A percentile compares a stretch with the other conserved stretches of the same genome.
Conservation (phyloP, 2,329 filamentous ascomycete species). For the Colletotrichum costaricense region DNA sequence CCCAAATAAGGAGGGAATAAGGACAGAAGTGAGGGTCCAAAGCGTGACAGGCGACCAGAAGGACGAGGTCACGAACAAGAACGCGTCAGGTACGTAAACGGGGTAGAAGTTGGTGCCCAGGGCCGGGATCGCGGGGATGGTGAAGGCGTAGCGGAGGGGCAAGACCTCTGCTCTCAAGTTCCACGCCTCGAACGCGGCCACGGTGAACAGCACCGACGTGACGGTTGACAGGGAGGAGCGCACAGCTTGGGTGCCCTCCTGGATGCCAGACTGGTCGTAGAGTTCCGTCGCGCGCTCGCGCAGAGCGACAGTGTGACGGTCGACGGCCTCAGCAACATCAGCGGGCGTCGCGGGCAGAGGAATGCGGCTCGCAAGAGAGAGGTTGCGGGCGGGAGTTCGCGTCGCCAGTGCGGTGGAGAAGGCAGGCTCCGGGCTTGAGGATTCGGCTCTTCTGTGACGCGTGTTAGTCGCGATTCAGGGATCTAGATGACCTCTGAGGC, state of each 20-base stretch:
- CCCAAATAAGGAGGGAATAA: conserved; percentile 77
- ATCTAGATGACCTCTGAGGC: not conserved
- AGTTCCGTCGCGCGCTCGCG: conserved; percentile 73
- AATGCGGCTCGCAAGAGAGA: conserved; percentile 69
- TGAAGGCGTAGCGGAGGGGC: conserved; percentile 77
- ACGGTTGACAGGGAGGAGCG: conserved; percentile 80
- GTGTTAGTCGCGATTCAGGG: conserved; percentile 23
- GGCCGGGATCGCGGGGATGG: conserved; percentile 70
- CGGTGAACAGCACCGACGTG: conserved; percentile 75
- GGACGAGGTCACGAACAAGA: conserved; percentile 76
- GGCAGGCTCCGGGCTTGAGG: conserved; percentile 40
- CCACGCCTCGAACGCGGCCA: conserved; percentile 76
- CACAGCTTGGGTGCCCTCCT: conserved; percentile 72
- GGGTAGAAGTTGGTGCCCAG: conserved; percentile 68
- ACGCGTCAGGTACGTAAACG: conserved; percentile 83
- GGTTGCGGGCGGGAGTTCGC: conserved; percentile 62
- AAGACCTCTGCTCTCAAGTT: conserved; percentile 78
- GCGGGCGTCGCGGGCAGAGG: conserved; percentile 85
- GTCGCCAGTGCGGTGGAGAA: conserved; percentile 56
- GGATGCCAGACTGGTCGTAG: conserved; percentile 75
- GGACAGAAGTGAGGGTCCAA: conserved; percentile 79
- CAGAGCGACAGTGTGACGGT: conserved; percentile 74
- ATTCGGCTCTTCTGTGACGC: conserved; percentile 23
- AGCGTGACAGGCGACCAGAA: conserved; percentile 88
- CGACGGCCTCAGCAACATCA: conserved; percentile 80